Percentiles rank a stretch among this genome's conserved stretches.
Evolutionary conservation across 2,329 filamentous ascomycete species (phyloP).

Genomic region (Blumeria graminis): DNA sequence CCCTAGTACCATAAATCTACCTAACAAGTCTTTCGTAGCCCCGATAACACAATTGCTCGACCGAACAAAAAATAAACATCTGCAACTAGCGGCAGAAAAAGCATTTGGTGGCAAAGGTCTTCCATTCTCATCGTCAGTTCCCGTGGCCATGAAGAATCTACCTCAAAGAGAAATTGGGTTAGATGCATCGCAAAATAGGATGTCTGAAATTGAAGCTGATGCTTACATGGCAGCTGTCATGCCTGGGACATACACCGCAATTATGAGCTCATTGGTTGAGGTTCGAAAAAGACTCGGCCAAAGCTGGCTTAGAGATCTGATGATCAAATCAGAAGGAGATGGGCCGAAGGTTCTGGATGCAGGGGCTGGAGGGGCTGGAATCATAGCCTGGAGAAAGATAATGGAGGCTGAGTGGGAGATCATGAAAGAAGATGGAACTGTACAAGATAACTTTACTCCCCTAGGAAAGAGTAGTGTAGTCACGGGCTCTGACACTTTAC

Average conservation of each 20-base stretch:
- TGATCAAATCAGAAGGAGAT: slow-evolving; percentile 28
- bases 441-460: slow-evolving; percentile 23
- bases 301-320: slow-evolving; percentile 41
- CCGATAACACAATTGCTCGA: slow-evolving; percentile 47
- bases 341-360: slow-evolving; percentile 47
- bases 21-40: slow-evolving; percentile 39
- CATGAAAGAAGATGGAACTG: slow-evolving; percentile 27
- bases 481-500: slow-evolving; percentile 48
- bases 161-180: slow-evolving; percentile 41
- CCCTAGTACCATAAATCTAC: slow-evolving; percentile 53
- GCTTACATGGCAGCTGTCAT: slow-evolving; percentile 44
- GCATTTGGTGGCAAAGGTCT: slow-evolving; percentile 55
- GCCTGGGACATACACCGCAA: slow-evolving; percentile 45
- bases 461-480: slow-evolving; percentile 62
- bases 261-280: slow-evolving; percentile 45
- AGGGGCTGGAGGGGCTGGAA: slow-evolving; percentile 46
- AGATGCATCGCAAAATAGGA: slow-evolving; percentile 35
- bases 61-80: slow-evolving; percentile 46
- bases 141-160: slow-evolving; percentile 26
- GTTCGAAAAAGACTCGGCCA: slow-evolving; percentile 47
- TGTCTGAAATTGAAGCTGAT: slow-evolving; percentile 56
- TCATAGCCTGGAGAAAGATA: slow-evolving; percentile 57
- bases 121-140: slow-evolving; percentile 53
- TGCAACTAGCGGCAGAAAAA: slow-evolving; percentile 44
- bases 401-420: slow-evolving; percentile 59